Evolutionary conservation across 2,329 filamentous ascomycete species (phyloP), one percentile per base, ranked within the genome.

Genomic region (Podosphaera fusca): DNA sequence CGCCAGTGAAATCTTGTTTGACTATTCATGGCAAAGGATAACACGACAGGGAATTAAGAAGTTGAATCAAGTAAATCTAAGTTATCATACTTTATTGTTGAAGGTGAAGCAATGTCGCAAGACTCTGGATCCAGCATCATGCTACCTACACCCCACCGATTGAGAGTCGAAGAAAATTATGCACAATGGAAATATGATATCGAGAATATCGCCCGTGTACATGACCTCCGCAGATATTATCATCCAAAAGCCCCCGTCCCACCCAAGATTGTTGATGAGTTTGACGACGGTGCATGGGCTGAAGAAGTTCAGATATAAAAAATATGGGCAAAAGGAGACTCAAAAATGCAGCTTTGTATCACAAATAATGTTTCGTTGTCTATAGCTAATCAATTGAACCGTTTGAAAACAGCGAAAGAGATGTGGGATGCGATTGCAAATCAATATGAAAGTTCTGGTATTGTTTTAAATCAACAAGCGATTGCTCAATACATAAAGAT

Each of bases 61-160:
- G 50, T 33, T 52, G 4, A 52, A 33, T 35, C 50, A 52, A 34
- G 29, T 52, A n/a, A 52, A 52, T 52, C 50, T 52, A 34, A 52
- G 33, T 52, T 52, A 52, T 34, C 29, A 31, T 33, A 29, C 14
- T 5, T 29, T 33, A 52, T 36, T 52, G 30, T 33, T 52, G 14
- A 52, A 52, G 50, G 50, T 52, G 50, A 52, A 52, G 8, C 29
- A 52, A 52, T 52, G 50, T 36, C 33, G 29, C 50, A 34, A 52
- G 50, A 52, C 31, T 31, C 30, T 52, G 30, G 50, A 52, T 31
- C 14, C 31, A 52, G 50, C 50, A n/a, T 33, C 4, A 31, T 33
- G 33, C 31, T 52, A 36, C 33, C 50, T 33, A 35, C 50, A 31
- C 3, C 30, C 31, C 31, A 52, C 31, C 50, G 14, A 36, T 52